phyloP scores from a whole-genome alignment of 805 yeast species.

The Myxozyma geophila region DNA sequence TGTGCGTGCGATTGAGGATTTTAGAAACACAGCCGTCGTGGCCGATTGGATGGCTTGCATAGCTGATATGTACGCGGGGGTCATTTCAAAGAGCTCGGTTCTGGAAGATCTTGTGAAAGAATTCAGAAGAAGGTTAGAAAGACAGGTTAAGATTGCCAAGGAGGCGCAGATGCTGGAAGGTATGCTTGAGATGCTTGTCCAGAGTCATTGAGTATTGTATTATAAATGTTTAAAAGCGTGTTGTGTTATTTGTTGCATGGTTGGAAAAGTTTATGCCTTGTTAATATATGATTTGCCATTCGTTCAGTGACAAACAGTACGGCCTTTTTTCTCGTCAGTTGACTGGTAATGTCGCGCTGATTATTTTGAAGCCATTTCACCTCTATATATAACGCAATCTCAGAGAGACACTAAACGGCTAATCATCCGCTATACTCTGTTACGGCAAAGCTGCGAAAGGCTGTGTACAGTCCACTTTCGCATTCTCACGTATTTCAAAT shows the following conservation, averaged over 20 bases:
- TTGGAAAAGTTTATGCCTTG: not conserved
- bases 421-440: not conserved
- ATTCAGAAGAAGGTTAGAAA: slow-evolving; percentile 59
- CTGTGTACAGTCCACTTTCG: too few species aligned
- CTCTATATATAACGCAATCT: not conserved
- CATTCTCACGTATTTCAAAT: not conserved
- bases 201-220: slow-evolving; percentile 19
- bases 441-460: too few species aligned
- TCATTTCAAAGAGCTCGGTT: slow-evolving; percentile 67
- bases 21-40: slow-evolving; percentile 65
- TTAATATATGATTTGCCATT: not conserved
- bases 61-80: slow-evolving; percentile 63
- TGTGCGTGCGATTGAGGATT: slow-evolving; percentile 73
- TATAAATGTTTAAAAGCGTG: not conserved
- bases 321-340: not conserved
- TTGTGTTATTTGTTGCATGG: slow-evolving; percentile 1
- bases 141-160: slow-evolving; percentile 75
- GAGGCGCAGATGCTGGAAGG: slow-evolving; percentile 92
- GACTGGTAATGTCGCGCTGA: too few species aligned
- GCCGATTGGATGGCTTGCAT: slow-evolving; percentile 71
- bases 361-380: not conserved
- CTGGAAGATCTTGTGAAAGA: slow-evolving; percentile 71
- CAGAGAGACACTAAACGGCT: not conserved
- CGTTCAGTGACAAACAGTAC: not conserved
- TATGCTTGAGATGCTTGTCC: slow-evolving; percentile 82